Evolutionary conservation across 495 filamentous ascomycete genomes (phyloP), one percentile per base, ranked within the genome.

Genomic region (Neurospora sublineolata): DNA sequence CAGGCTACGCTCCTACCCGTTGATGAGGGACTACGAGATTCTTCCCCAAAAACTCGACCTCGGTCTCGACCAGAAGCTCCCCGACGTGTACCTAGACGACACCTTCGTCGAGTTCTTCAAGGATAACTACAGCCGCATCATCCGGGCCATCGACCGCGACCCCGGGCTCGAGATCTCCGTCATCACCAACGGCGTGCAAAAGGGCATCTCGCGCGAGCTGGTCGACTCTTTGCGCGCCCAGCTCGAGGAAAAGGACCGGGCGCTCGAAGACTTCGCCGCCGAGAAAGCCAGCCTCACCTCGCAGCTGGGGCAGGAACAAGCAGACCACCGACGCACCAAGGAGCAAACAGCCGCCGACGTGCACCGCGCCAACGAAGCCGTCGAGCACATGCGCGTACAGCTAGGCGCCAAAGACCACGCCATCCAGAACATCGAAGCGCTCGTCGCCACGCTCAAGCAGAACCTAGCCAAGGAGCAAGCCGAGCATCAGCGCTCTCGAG

Each of bases 21-120:
- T 93, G 58, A 86, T 99, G 72, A 88, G 96, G 27, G 93, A 99
- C 77, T 97, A 96, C 75, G 95, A 98, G 74, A 90, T 98, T 12
- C 83, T 94, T 10, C 87, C 91, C 4, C 91, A 93, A 74, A 91
- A 87, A 37, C 78, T 89, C 5, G 85, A 85, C 71, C 82, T 83
- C 16, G 81, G 85, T n/a, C 81, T 83, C 1, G 89, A 87, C 37
- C 86, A 86, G 36, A 82, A 78, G 71, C 84, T 94, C 5, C 93
- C 94, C 27, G 91, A 95, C 23, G 91, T 97, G 8, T 94, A 88
- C 77, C 94, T 98, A 72, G 93, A 97, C 75, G 85, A 87, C 52
- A 87, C 89, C 0, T 98, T 98, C 79, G 88, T 98, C 44, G 94
- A 97, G 72, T 97, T 98, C 77, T 86, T 97, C 73, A 97, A 97